A percentile compares a stretch with the other conserved stretches of the same genome.
phyloP scores from a whole-genome alignment of 2,329 filamentous ascomycete genomes.

The Conoideocrella luteorostrata region DNA sequence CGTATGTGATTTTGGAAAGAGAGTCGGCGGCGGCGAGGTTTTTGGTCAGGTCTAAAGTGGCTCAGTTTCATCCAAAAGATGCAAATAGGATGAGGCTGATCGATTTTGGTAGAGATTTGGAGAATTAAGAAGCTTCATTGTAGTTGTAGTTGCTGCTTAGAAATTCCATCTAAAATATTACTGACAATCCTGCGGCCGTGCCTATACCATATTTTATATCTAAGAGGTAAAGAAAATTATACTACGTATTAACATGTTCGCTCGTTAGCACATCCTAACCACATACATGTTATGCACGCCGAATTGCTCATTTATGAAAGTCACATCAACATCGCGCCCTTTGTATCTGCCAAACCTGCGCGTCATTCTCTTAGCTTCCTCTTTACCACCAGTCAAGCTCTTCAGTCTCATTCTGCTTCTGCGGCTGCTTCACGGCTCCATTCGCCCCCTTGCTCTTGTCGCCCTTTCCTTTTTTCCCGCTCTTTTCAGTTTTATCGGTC shows the following conservation, averaged over 20 bases:
- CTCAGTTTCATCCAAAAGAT: slow-evolving; percentile 59
- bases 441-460: not conserved
- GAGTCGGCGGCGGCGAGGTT: slow-evolving; percentile 60
- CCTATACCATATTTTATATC: too few species aligned
- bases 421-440: not conserved
- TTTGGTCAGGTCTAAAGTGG: slow-evolving; percentile 58
- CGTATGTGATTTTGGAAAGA: slow-evolving; percentile 51
- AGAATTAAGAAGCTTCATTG: slow-evolving; percentile 43
- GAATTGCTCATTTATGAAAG: too few species aligned
- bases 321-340: too few species aligned
- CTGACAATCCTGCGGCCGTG: too few species aligned
- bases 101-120: slow-evolving; percentile 59
- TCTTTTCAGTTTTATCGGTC: not conserved
- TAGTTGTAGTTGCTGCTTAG: too few species aligned
- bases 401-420: not conserved
- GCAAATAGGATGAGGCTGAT: slow-evolving; percentile 52
- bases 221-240: too few species aligned
- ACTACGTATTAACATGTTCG: too few species aligned
- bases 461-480: not conserved
- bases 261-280: too few species aligned
- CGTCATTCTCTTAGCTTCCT: too few species aligned
- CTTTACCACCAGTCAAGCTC: slow-evolving; percentile 4
- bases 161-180: too few species aligned
- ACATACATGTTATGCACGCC: too few species aligned
- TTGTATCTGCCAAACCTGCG: too few species aligned